Conservation (phyloP, 2,329 filamentous ascomycete species). For the Scopulariopsis brevicaulis region DNA sequence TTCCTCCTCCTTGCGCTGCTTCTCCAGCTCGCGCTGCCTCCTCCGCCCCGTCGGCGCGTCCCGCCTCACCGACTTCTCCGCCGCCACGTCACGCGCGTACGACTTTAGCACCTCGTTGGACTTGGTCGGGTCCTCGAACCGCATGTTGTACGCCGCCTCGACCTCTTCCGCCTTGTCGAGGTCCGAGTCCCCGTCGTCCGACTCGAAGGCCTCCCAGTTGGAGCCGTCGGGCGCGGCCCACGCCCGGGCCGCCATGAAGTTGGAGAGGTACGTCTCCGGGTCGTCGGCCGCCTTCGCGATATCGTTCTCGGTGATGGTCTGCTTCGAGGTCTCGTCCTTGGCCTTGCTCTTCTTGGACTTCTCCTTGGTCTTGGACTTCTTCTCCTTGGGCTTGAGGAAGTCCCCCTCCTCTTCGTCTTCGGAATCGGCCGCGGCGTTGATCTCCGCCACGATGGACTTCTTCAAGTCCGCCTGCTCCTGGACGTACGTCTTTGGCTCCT, state of each 20-base stretch:
- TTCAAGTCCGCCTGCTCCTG: slow-evolving; percentile 84
- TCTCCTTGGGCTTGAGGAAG: slow-evolving; percentile 18
- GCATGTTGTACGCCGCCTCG: slow-evolving; percentile 88
- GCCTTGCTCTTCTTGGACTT: slow-evolving; percentile 44
- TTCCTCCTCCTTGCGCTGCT: slow-evolving; percentile 65
- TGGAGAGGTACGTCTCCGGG: slow-evolving; percentile 85
- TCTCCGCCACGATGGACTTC: slow-evolving; percentile 64
- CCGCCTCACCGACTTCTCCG: slow-evolving; percentile 72
- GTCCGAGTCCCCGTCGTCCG: slow-evolving; percentile 68
- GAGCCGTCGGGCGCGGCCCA: slow-evolving; percentile 61
- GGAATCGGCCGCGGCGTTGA: slow-evolving; percentile 51
- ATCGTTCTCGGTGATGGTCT: slow-evolving; percentile 42
- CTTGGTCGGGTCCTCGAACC: slow-evolving; percentile 85
- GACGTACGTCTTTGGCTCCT: slow-evolving; percentile 60
- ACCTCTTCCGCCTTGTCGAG: slow-evolving; percentile 70
- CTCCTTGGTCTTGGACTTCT: slow-evolving; percentile 23
- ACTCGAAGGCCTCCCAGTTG: slow-evolving; percentile 75
- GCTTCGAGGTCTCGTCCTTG: slow-evolving; percentile 14
- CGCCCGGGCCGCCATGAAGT: slow-evolving; percentile 84
- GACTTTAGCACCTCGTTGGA: slow-evolving; percentile 81
- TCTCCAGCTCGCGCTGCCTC: slow-evolving; percentile 67
- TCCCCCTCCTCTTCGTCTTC: slow-evolving; percentile 29
- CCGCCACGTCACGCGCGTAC: slow-evolving; percentile 78
- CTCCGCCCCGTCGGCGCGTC: slow-evolving; percentile 71
- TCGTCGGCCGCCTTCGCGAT: slow-evolving; percentile 73